These are phyloP conservation scores for Mediolabrus comicus DNA, from an alignment of 108 stramenopile species.

Conservation along the genomic window DNA sequence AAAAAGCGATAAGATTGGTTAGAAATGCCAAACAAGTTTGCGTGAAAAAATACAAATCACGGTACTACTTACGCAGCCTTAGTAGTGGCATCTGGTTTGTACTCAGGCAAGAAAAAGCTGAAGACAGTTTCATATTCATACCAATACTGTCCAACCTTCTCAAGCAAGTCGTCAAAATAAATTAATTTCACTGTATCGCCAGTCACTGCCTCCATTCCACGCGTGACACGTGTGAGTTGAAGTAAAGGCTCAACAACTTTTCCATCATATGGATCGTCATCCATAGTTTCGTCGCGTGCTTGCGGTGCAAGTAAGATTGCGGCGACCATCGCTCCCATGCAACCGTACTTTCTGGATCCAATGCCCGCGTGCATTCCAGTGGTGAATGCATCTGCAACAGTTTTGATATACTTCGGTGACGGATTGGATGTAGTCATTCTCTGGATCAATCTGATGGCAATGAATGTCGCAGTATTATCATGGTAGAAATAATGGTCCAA, in stretches of 20 bases:
- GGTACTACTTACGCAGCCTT: too few species aligned
- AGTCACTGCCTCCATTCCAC: background rate
- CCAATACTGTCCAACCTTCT: slow-evolving; percentile 42
- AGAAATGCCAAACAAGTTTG: too few species aligned
- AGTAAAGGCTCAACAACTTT: slow-evolving; percentile 61
- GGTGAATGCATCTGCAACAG: slow-evolving; percentile 54
- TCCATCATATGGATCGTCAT: slow-evolving; percentile 63
- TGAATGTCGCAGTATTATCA: slow-evolving; percentile 63
- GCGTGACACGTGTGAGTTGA: slow-evolving; percentile 9
- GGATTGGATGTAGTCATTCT: slow-evolving; percentile 63
- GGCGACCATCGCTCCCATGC: slow-evolving; percentile 57
- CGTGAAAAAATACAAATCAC: too few species aligned
- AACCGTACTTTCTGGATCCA: slow-evolving; percentile 46
- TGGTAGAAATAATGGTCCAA: slow-evolving; percentile 70
- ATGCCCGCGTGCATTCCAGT: slow-evolving; percentile 34
- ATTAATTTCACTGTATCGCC: background rate
- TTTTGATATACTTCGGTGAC: slow-evolving; percentile 54
- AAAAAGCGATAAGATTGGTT: too few species aligned
- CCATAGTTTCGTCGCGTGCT: slow-evolving; percentile 40
- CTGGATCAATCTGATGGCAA: slow-evolving; percentile 62
- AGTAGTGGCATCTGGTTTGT: slow-evolving; percentile 35
- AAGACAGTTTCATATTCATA: slow-evolving; percentile 49
- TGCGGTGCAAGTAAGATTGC: slow-evolving; percentile 67
- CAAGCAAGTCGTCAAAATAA: background rate
- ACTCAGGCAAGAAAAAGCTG: slow-evolving; percentile 55